Conservation (phyloP, 352 stramenopile genomes). For the Globisporangium recalcitrans region DNA sequence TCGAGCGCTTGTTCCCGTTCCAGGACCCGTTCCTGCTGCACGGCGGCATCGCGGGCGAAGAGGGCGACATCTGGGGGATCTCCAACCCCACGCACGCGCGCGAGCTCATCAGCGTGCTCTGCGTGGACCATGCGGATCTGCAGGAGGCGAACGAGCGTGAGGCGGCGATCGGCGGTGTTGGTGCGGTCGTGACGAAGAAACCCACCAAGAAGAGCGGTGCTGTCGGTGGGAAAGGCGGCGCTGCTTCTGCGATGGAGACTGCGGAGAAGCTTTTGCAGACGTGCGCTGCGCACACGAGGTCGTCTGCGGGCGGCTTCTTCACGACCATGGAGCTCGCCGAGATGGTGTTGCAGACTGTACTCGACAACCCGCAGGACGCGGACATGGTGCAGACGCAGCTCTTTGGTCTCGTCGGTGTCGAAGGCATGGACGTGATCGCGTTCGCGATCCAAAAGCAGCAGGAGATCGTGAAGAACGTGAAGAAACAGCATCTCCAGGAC, state of each 20-base stretch:
- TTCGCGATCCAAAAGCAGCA: constrained; percentile 59
- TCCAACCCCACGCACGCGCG: constrained; percentile 23
- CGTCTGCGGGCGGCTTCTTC: constrained; percentile 30
- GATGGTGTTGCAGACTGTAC: constrained; percentile 59
- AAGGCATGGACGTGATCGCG: constrained; percentile 82
- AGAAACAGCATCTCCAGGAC: constrained; percentile 37
- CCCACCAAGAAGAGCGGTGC: background rate
- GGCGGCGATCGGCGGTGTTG: constrained; percentile 35
- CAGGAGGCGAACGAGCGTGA: constrained; percentile 47
- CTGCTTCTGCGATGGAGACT: constrained; percentile 4
- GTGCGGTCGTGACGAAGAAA: constrained; percentile 53
- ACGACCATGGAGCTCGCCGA: constrained; percentile 61
- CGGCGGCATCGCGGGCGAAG: constrained; percentile 18
- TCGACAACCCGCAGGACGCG: constrained; percentile 40
- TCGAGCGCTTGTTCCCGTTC: constrained; percentile 23
- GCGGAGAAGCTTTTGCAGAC: constrained; percentile 37
- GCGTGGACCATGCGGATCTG: constrained; percentile 52
- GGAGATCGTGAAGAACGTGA: constrained; percentile 26
- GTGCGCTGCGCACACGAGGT: constrained; percentile 33
- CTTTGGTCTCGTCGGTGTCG: constrained; percentile 79
- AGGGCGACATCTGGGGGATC: constrained; percentile 22
- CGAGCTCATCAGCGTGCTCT: constrained; percentile 44
- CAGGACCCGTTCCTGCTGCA: constrained; percentile 31
- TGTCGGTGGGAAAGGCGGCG: background rate
- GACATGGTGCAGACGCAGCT: constrained; percentile 69